Evolutionary conservation across 495 filamentous ascomycete genomes (phyloP).

Genomic region (Pseudoneurospora amorphoporcata): DNA sequence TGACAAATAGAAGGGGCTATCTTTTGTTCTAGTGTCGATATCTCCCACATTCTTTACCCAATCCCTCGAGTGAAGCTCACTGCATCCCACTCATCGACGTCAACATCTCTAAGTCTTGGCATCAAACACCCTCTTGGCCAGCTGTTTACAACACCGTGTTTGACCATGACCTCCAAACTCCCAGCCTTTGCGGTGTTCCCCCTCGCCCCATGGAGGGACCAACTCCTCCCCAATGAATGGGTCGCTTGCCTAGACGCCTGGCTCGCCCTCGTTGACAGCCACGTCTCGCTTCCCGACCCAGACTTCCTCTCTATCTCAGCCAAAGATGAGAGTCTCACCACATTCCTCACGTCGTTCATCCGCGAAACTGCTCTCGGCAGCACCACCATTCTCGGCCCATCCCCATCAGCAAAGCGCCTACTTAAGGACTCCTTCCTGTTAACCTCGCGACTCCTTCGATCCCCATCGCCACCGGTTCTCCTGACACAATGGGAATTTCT

Average conservation of each 20-base stretch:
- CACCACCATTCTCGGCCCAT: slow-evolving; percentile 29
- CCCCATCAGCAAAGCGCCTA: slow-evolving; percentile 40
- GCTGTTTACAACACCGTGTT: neutral
- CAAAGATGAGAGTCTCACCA: slow-evolving; percentile 44
- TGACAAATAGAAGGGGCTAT: neutral
- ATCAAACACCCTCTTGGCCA: neutral
- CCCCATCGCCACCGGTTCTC: slow-evolving; percentile 28
- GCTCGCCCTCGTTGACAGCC: slow-evolving; percentile 51
- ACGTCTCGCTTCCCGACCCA: slow-evolving; percentile 47
- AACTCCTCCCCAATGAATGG: slow-evolving; percentile 63
- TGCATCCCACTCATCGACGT: neutral
- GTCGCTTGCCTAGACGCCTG: slow-evolving; percentile 68
- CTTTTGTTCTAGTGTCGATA: neutral
- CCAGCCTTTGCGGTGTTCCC: slow-evolving; percentile 71
- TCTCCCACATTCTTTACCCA: neutral
- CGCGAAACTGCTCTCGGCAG: slow-evolving; percentile 36
- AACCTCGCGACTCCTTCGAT: slow-evolving; percentile 35
- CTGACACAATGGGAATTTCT: slow-evolving; percentile 50
- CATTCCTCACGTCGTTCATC: slow-evolving; percentile 55
- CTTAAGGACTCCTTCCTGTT: slow-evolving; percentile 55
- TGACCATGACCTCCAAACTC: slow-evolving; percentile 23
- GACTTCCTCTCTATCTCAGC: slow-evolving; percentile 39
- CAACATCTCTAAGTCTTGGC: neutral
- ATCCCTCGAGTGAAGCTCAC: neutral
- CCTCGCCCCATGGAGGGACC: slow-evolving; percentile 51